Base-by-base conservation (phyloP, 2,329 filamentous ascomycete species). In the Aspergillus vadensis region DNA sequence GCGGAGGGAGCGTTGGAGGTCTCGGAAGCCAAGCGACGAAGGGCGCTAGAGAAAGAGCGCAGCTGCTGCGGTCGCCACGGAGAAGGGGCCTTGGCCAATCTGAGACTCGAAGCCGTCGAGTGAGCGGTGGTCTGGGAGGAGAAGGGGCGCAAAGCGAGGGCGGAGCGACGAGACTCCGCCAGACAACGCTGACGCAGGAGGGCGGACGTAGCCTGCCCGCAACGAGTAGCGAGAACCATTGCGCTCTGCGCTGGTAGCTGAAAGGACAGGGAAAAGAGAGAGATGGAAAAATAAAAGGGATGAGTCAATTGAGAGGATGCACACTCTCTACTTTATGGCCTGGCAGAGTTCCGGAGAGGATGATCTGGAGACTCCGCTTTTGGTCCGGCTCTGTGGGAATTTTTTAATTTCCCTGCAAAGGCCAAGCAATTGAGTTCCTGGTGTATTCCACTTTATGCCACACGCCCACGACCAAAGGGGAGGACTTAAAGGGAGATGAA, bases 1-100 rank as follows among this genome's bases (percentile, higher is more conserved):
- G 92, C 86, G 73, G 90, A 91, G 58, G 92, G 91, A 55, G 91
- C 89, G 66, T 87, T 82, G 77, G 95, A 86, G 51, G 84, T 79
- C 65, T 81, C 78, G 41, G 74, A 63, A 58, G 72, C 74, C 63
- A 79, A 66, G 57, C 74, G 74, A 62, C 68, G 69, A 36, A 77
- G 67, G 9, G 76, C 75, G 64, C 74, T 75, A 41, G 78, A 79
- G 69, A 81, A 80, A 53, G 74, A 70, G 61, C 77, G 75, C 66
- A 74, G 70, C 69, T 80, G 76, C 67, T 79, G 73, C 52, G 77
- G 77, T 50, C 76, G 75, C 67, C 67, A 74, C 59, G 73, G 69
- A 15, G 73, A 71, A 51, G 75, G 70, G 4, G 73, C 62, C 67
- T 75, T 75, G 62, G 74, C 69, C 61, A 76, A 66, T 64, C 77